Conservation (phyloP, 257 asterid species). For the Solanum bulbocastanum region DNA sequence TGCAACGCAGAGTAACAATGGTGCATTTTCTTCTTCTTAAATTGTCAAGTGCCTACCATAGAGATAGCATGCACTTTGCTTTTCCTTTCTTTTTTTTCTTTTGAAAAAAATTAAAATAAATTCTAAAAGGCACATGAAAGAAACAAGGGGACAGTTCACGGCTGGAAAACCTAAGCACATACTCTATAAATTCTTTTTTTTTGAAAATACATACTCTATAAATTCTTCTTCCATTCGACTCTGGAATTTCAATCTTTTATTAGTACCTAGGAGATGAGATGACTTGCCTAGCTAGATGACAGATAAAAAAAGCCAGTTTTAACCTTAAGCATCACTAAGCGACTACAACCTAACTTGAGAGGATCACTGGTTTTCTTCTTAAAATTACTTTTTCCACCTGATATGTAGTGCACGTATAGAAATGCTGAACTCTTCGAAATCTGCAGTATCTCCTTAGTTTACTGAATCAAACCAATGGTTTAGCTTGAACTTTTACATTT, state of each 20-base stretch:
- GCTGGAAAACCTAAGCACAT: not conserved
- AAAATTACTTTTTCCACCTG: not conserved
- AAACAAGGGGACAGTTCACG: not conserved
- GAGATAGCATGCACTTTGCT: not conserved
- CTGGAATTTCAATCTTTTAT: not conserved
- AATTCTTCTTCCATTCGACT: not conserved
- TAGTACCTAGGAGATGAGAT: not conserved
- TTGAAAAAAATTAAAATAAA: not conserved
- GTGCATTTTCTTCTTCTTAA: not conserved
- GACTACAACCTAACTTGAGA: not conserved
- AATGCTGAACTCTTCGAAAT: not conserved
- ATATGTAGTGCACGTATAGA: not conserved
- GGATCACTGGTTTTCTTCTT: not conserved
- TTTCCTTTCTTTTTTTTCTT: not conserved
- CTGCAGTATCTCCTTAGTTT: not conserved
- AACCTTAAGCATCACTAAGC: not conserved
- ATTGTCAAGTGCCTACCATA: not conserved
- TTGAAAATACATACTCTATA: not conserved
- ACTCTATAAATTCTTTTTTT: not conserved
- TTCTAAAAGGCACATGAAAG: not conserved
- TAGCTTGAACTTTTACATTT: not conserved
- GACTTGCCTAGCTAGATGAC: not conserved
- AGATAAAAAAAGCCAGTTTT: not conserved
- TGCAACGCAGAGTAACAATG: not conserved
- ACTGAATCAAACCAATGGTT: not conserved